phyloP scores from a whole-genome alignment of 2,329 filamentous ascomycete genomes.

The Colletotrichum siamense region DNA sequence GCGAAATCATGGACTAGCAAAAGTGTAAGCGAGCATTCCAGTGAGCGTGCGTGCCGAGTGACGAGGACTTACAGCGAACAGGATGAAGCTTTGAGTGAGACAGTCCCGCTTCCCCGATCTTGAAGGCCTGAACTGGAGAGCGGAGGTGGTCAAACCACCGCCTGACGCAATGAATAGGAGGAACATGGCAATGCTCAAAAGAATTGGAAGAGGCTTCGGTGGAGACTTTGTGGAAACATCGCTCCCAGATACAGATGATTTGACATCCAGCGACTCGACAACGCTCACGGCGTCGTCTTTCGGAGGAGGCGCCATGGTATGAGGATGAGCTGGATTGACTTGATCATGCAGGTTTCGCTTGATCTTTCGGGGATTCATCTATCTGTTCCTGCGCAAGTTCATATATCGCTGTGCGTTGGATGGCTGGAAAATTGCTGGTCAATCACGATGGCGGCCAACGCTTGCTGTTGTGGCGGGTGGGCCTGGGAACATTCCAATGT shows the following conservation, averaged over 20 bases:
- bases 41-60: no score
- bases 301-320: conserved; percentile 5
- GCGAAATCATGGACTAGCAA: conserved; percentile 30
- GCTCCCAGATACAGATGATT: conserved; percentile 22
- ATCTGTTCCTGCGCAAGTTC: neutral
- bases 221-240: conserved; percentile 19
- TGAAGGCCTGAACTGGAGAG: conserved; percentile 19
- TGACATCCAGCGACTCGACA: conserved; percentile 22
- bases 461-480: conserved; percentile 13
- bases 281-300: conserved; percentile 20
- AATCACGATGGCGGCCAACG: neutral
- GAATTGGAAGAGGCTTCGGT: conserved; percentile 17
- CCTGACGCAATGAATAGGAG: conserved; percentile 17
- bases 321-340: neutral
- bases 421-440: conserved; percentile 1
- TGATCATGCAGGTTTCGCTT: neutral
- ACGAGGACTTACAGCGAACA: conserved; percentile 16
- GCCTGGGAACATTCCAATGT: conserved; percentile 1
- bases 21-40: neutral
- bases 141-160: conserved; percentile 18
- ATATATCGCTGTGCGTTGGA: neutral
- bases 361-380: neutral
- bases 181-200: conserved; percentile 9
- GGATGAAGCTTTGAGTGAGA: conserved; percentile 23
- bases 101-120: conserved; percentile 11